Evolutionary conservation across 768 basidiomycete genomes (phyloP).

Genomic region (Daedaleopsis nitida): DNA sequence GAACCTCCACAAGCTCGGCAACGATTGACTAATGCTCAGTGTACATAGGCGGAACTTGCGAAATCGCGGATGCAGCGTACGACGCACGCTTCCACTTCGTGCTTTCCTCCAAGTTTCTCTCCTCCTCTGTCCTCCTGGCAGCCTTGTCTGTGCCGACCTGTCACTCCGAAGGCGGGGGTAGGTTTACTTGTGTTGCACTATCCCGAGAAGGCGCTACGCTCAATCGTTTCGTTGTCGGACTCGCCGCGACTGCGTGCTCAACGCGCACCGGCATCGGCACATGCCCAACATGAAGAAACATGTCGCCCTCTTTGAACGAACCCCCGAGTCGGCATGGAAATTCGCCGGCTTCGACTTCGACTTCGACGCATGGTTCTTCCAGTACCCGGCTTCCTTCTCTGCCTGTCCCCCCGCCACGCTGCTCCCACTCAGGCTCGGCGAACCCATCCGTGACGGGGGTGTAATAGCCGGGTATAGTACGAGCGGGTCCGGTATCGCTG

Average conservation of each 20-base stretch:
- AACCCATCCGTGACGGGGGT: neutral
- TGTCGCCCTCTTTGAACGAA: constrained; percentile 1
- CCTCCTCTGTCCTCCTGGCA: neutral
- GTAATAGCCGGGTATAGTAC: neutral
- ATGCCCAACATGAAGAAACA: neutral
- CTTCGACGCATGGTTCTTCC: neutral
- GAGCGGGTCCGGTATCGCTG: neutral
- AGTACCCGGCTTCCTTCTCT: neutral
- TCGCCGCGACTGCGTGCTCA: neutral
- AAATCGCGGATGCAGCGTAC: constrained; percentile 1
- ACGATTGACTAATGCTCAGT: neutral
- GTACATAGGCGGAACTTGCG: constrained; percentile 14
- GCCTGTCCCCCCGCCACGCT: neutral
- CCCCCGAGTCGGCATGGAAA: constrained; percentile 11
- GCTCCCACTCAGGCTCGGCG: neutral
- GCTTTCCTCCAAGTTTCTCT: neutral
- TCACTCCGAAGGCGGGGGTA: too few relatives aligned
- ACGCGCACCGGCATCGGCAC: neutral
- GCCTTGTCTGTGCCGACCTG: neutral
- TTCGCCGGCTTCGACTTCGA: neutral
- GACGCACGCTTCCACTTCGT: neutral
- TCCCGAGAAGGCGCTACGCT: too few relatives aligned
- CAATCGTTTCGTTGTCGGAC: neutral
- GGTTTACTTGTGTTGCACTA: too few relatives aligned
- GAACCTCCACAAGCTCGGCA: neutral